Evolutionary conservation across 768 basidiomycete genomes (phyloP).

Genomic region (Gymnopilus dilepis): DNA sequence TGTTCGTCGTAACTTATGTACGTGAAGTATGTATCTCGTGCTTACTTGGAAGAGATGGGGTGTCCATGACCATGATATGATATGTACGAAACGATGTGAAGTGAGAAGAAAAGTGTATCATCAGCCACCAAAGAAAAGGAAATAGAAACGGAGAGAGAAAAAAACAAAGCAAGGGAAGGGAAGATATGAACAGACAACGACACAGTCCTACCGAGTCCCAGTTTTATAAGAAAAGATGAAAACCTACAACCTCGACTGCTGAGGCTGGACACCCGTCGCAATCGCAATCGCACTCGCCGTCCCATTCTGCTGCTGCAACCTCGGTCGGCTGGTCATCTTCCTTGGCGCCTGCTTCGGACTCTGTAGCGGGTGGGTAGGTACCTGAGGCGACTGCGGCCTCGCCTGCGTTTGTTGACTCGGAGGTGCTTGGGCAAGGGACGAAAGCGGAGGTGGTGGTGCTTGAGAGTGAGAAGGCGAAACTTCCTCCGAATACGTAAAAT

Average conservation of each 20-base stretch:
- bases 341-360: not conserved
- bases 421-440: too few relatives aligned
- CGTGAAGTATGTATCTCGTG: too few relatives aligned
- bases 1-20: too few relatives aligned
- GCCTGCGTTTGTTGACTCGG: too few relatives aligned
- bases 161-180: not conserved
- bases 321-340: not conserved
- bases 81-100: too few relatives aligned
- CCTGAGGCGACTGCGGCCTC: too few relatives aligned
- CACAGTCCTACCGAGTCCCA: too few relatives aligned
- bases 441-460: not conserved
- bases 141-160: not conserved
- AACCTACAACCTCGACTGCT: not conserved
- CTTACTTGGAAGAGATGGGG: too few relatives aligned
- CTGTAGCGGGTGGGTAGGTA: not conserved
- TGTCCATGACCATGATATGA: too few relatives aligned
- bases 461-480: not conserved
- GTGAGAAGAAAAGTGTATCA: not conserved
- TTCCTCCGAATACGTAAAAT: constrained; percentile 50
- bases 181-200: too few relatives aligned
- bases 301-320: not conserved
- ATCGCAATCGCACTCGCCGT: not conserved
- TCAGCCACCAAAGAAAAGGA: not conserved
- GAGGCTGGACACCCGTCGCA: not conserved
- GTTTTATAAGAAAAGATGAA: too few relatives aligned